These are phyloP conservation scores for Epichloe typhina DNA, from an alignment of 2,329 filamentous ascomycete genomes.

Conservation along the genomic window DNA sequence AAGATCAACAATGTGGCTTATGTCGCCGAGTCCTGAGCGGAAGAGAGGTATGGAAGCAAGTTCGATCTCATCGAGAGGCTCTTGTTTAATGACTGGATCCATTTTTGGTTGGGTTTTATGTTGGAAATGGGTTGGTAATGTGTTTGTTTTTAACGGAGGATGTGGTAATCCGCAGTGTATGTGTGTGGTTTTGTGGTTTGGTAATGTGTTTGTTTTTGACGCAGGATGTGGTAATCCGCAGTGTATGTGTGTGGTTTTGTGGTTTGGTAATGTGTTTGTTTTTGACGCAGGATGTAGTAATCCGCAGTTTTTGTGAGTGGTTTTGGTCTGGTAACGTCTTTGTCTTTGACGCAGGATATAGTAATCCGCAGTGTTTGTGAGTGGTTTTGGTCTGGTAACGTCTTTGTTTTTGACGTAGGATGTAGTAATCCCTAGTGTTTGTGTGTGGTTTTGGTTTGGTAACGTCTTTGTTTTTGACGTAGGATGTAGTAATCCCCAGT, in stretches of 20 bases:
- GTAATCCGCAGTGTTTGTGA: background rate
- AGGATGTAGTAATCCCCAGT: no score
- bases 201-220: no score
- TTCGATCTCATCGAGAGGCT: background rate
- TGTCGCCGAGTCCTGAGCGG: background rate
- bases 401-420: no score
- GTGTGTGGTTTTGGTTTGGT: background rate
- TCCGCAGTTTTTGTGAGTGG: background rate
- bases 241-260: no score
- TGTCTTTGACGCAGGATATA: background rate
- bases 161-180: no score
- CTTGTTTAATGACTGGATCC: background rate
- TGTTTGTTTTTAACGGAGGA: background rate
- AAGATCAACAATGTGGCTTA: background rate
- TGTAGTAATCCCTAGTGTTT: background rate
- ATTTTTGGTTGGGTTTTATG: background rate
- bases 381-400: no score
- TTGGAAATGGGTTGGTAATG: background rate
- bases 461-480: no score
- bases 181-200: no score
- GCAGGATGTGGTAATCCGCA: no score
- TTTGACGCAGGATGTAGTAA: background rate
- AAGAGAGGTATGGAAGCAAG: background rate
- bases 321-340: background rate
- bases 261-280: no score